Evolutionary conservation across 1,139 yeast species (phyloP).

Genomic region (Citeromyces hawaiiensis): DNA sequence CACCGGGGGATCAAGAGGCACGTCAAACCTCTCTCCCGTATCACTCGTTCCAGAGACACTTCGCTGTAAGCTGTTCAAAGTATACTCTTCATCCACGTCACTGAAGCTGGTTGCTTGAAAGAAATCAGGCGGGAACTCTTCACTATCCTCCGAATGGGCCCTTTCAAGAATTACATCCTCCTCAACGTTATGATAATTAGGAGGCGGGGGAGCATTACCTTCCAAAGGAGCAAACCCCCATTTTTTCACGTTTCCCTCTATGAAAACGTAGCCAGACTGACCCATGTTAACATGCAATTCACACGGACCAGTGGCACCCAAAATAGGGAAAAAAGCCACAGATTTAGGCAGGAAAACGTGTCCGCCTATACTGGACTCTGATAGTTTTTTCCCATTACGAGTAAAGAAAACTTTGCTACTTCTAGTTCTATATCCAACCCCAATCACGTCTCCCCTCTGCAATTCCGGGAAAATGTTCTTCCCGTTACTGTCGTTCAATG

Average conservation of each 20-base stretch:
- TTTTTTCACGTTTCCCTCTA: slow-evolving; percentile 46
- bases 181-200: slow-evolving; percentile 41
- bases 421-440: slow-evolving; percentile 49
- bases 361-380: slow-evolving; percentile 59
- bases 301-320: slow-evolving; percentile 40
- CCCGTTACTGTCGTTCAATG: slow-evolving; percentile 19
- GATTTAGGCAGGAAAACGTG: slow-evolving; percentile 27
- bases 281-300: slow-evolving; percentile 44
- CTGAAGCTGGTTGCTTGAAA: slow-evolving; percentile 16
- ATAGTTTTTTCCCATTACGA: slow-evolving; percentile 53
- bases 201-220: slow-evolving; percentile 53
- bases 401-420: slow-evolving; percentile 58
- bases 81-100: slow-evolving; percentile 6
- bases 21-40: neutral
- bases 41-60: neutral
- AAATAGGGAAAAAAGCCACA: slow-evolving; percentile 26
- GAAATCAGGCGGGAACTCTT: slow-evolving; percentile 41
- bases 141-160: slow-evolving; percentile 33
- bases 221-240: slow-evolving; percentile 57
- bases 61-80: slow-evolving; percentile 5
- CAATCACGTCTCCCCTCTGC: slow-evolving; percentile 50
- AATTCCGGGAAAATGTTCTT: slow-evolving; percentile 28
- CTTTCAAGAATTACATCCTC: slow-evolving; percentile 39
- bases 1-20: slow-evolving; percentile 3
- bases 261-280: slow-evolving; percentile 43